Percentiles rank a stretch among this genome's conserved stretches.
These are phyloP conservation scores for Rhizophagus sp. DNA, from an alignment of 192 early-diverging fungal genomes.

Conservation along the genomic window DNA sequence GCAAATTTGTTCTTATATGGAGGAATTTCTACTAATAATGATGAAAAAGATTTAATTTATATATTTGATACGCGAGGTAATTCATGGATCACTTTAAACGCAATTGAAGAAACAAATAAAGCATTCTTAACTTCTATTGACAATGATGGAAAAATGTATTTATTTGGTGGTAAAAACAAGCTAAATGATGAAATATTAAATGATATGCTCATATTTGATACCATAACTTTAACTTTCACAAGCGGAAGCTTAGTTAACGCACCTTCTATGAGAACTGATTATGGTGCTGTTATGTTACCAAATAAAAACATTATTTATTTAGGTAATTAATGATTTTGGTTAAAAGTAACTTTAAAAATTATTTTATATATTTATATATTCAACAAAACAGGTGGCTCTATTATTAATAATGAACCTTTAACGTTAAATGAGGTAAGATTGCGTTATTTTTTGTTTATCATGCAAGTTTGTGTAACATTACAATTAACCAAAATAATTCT, in stretches of 20 bases:
- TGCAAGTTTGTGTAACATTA: background rate
- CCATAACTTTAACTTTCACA: background rate
- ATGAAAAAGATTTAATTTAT: background rate
- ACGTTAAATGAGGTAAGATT: background rate
- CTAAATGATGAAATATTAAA: background rate
- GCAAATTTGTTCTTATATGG: constrained; percentile 4
- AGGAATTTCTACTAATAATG: background rate
- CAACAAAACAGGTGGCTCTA: background rate
- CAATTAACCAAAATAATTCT: background rate
- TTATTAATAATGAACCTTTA: background rate
- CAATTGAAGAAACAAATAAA: background rate
- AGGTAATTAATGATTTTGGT: background rate
- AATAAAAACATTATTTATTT: background rate
- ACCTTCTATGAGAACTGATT: background rate
- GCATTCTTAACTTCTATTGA: background rate
- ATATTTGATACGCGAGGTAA: background rate
- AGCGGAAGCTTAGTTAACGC: no score
- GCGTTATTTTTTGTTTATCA: background rate
- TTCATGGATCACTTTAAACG: background rate
- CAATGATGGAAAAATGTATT: background rate
- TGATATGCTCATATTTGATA: background rate
- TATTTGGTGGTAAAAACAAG: background rate
- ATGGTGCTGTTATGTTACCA: background rate
- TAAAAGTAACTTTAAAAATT: no score
- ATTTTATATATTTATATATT: no score